Conservation (phyloP, 106 monocot species). For the Apostasia ramifera region DNA sequence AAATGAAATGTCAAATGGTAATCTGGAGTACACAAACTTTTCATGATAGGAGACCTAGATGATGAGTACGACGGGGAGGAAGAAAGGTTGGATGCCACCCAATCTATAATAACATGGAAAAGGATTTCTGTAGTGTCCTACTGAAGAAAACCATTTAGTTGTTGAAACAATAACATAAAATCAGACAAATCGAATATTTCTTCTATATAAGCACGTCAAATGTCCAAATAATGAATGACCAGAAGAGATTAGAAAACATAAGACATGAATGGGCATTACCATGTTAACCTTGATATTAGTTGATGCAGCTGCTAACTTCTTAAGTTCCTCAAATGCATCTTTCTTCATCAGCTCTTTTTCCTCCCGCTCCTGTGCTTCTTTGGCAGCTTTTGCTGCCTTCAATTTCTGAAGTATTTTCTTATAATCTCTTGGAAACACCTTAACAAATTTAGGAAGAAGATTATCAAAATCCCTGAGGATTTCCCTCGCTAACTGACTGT, state of each 20-base stretch:
- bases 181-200: too few species aligned
- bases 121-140: too few species aligned
- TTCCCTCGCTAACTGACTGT: constrained; percentile 65
- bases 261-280: constrained; percentile 17
- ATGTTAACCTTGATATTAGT: constrained; percentile 14
- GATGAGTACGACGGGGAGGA: too few species aligned
- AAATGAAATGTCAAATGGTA: too few species aligned
- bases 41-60: background rate
- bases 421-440: constrained; percentile 94
- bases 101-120: too few species aligned
- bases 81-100: too few species aligned
- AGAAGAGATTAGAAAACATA: background rate
- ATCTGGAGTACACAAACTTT: background rate
- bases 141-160: too few species aligned
- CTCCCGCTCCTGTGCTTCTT: constrained; percentile 55
- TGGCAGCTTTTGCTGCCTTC: constrained; percentile 61
- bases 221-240: too few species aligned
- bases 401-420: constrained; percentile 63
- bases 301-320: constrained; percentile 45
- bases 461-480: constrained; percentile 60
- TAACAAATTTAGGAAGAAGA: constrained; percentile 78
- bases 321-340: constrained; percentile 65
- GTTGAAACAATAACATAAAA: too few species aligned
- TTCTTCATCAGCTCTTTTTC: constrained; percentile 59
- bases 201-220: too few species aligned